Percentiles rank a stretch among this genome's conserved stretches.
Conservation (phyloP, 345 rosid genomes). For the Rhizophora apiculata region DNA sequence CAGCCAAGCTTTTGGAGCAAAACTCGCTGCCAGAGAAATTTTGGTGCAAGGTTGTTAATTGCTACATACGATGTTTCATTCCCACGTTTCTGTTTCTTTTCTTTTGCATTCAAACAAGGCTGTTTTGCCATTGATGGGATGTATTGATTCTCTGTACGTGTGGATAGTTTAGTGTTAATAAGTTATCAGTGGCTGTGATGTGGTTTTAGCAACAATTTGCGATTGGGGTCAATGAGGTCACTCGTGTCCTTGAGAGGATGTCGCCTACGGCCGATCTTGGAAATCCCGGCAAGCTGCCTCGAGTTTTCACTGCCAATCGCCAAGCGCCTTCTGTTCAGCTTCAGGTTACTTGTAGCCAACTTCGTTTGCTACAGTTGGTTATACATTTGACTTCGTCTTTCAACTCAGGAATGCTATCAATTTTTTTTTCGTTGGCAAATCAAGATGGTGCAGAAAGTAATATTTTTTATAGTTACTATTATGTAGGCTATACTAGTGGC, state of each 20-base stretch:
- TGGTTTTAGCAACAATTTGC: slow-evolving; percentile 67
- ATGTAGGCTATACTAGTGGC: slow-evolving; percentile 60
- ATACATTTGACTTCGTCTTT: too few relatives aligned
- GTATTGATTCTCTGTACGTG: background rate
- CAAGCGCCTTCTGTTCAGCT: slow-evolving; percentile 39
- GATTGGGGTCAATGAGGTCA: slow-evolving; percentile 84
- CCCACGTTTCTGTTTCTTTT: too few relatives aligned
- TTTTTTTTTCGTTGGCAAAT: too few relatives aligned
- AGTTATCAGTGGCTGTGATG: background rate
- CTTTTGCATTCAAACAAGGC: too few relatives aligned
- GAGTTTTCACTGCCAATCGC: slow-evolving; percentile 5
- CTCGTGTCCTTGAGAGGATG: slow-evolving; percentile 76
- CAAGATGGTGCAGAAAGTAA: too few relatives aligned
- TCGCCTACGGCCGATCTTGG: slow-evolving; percentile 24
- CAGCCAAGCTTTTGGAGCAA: slow-evolving; percentile 43
- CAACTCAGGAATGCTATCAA: too few relatives aligned
- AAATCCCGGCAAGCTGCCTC: slow-evolving; percentile 10
- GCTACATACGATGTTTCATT: too few relatives aligned
- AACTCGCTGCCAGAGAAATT: slow-evolving; percentile 60
- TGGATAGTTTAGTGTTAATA: background rate
- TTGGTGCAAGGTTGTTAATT: slow-evolving; percentile 60
- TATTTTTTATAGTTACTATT: too few relatives aligned
- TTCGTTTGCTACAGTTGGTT: too few relatives aligned
- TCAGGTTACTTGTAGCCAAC: slow-evolving; percentile 40
- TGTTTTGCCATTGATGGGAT: background rate